These are phyloP conservation scores for Pestalotiopsis sp. DNA, from an alignment of 2,329 filamentous ascomycete genomes.

Conservation along the genomic window DNA sequence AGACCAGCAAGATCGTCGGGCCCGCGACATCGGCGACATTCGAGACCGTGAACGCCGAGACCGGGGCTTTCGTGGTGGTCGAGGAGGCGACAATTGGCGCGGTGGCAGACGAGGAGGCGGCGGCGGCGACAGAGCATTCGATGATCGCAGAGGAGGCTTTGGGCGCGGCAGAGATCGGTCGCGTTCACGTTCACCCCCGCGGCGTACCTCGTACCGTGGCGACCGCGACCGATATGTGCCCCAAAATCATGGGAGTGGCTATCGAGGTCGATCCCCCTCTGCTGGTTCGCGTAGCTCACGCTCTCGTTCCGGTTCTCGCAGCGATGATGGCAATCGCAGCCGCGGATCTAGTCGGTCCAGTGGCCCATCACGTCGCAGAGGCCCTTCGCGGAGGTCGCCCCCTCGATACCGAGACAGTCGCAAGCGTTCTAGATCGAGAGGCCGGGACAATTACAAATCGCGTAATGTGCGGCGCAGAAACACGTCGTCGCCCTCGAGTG, in stretches of 20 bases:
- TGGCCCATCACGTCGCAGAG: slow-evolving; percentile 26
- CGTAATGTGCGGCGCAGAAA: slow-evolving; percentile 27
- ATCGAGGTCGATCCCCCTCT: slow-evolving; percentile 43
- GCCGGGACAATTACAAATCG: slow-evolving; percentile 23
- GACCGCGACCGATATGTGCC: slow-evolving; percentile 57
- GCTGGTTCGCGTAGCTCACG: slow-evolving; percentile 31
- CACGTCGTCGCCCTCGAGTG: slow-evolving; percentile 28
- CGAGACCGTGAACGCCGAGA: slow-evolving; percentile 66
- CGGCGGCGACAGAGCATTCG: slow-evolving; percentile 51
- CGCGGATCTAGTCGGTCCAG: slow-evolving; percentile 24
- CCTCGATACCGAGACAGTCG: slow-evolving; percentile 24
- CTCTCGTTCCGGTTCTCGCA: slow-evolving; percentile 31
- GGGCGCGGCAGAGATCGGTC: slow-evolving; percentile 49
- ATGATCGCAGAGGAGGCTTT: slow-evolving; percentile 44
- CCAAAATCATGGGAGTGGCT: slow-evolving; percentile 43
- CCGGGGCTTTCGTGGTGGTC: slow-evolving; percentile 50
- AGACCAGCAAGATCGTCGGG: slow-evolving; percentile 71
- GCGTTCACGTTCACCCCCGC: slow-evolving; percentile 50
- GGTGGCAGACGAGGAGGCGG: slow-evolving; percentile 52
- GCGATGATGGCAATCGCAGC: slow-evolving; percentile 21
- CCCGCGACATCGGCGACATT: slow-evolving; percentile 69
- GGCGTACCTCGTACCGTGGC: slow-evolving; percentile 41
- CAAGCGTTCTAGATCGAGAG: slow-evolving; percentile 31
- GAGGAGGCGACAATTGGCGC: slow-evolving; percentile 52
- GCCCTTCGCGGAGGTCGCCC: slow-evolving; percentile 25